A percentile compares a stretch with the other conserved stretches of the same genome.
These are phyloP conservation scores for Aspergillus sp. DNA, from an alignment of 2,329 filamentous ascomycete genomes.

Conservation along the genomic window DNA sequence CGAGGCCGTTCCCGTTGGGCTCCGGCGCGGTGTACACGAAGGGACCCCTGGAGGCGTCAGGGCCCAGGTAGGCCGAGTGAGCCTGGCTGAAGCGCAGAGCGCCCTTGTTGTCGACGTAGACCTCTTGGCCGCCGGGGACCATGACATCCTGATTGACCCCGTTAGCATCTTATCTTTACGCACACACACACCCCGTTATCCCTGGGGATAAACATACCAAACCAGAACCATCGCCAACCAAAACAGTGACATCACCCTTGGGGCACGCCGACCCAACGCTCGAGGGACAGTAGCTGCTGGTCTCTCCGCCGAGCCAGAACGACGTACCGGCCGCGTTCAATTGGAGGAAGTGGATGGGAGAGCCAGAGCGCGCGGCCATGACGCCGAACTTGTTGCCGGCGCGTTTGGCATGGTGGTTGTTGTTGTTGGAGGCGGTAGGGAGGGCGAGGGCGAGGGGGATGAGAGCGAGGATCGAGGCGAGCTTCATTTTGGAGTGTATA, in stretches of 20 bases:
- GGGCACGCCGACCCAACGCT: conserved; percentile 14
- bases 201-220: conserved; percentile 18
- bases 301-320: conserved; percentile 43
- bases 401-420: background rate
- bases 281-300: conserved; percentile 43
- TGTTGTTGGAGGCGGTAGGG: background rate
- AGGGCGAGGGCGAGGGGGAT: conserved; percentile 1
- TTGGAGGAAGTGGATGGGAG: conserved; percentile 40
- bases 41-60: conserved; percentile 42
- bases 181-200: too few species aligned
- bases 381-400: conserved; percentile 29
- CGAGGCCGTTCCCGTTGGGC: conserved; percentile 10
- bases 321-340: conserved; percentile 39
- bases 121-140: conserved; percentile 55
- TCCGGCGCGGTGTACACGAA: conserved; percentile 36
- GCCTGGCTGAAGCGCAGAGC: conserved; percentile 48
- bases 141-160: conserved; percentile 33
- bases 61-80: conserved; percentile 46
- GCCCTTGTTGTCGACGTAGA: conserved; percentile 50
- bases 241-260: conserved; percentile 39
- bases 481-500: conserved; percentile 1
- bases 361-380: conserved; percentile 37
- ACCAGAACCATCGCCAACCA: conserved; percentile 30
- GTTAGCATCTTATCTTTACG: conserved; percentile 11
- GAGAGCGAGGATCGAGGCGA: background rate